Conservation (phyloP, 169 alveolate species). For the Eimeria nieschulzi region DNA sequence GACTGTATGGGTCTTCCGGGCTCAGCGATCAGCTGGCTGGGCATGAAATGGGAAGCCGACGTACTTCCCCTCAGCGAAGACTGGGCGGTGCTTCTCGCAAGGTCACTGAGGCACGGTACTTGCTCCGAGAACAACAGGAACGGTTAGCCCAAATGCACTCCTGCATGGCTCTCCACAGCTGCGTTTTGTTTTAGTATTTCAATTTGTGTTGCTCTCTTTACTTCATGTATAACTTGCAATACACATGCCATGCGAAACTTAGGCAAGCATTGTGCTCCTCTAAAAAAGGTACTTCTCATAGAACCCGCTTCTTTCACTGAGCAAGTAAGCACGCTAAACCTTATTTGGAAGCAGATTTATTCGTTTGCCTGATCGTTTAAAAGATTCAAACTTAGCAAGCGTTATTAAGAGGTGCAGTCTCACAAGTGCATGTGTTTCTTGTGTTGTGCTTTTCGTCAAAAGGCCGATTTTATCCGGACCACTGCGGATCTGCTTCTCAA, state of each 20-base stretch:
- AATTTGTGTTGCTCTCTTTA: too few relatives aligned
- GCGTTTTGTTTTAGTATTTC: too few relatives aligned
- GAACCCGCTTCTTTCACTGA: conserved; percentile 26
- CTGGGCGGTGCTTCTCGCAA: conserved; percentile 37
- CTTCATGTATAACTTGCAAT: too few relatives aligned
- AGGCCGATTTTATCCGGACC: conserved; percentile 5
- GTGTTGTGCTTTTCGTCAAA: background rate
- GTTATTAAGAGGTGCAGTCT: too few relatives aligned
- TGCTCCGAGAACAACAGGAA: conserved; percentile 18
- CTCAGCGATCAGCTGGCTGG: conserved; percentile 52
- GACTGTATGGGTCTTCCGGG: background rate
- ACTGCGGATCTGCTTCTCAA: background rate
- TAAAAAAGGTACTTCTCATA: conserved; percentile 30
- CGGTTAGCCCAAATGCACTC: background rate
- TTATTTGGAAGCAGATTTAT: too few relatives aligned
- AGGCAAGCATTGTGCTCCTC: conserved; percentile 36
- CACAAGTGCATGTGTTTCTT: background rate
- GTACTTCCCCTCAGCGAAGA: conserved; percentile 36
- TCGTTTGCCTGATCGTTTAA: too few relatives aligned
- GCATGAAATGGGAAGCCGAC: conserved; percentile 50
- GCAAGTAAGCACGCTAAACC: background rate
- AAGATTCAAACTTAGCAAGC: too few relatives aligned
- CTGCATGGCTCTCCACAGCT: too few relatives aligned
- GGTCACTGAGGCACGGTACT: conserved; percentile 23
- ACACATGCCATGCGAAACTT: background rate